phyloP scores from a whole-genome alignment of 495 filamentous ascomycete genomes.

The Collariella sp. region DNA sequence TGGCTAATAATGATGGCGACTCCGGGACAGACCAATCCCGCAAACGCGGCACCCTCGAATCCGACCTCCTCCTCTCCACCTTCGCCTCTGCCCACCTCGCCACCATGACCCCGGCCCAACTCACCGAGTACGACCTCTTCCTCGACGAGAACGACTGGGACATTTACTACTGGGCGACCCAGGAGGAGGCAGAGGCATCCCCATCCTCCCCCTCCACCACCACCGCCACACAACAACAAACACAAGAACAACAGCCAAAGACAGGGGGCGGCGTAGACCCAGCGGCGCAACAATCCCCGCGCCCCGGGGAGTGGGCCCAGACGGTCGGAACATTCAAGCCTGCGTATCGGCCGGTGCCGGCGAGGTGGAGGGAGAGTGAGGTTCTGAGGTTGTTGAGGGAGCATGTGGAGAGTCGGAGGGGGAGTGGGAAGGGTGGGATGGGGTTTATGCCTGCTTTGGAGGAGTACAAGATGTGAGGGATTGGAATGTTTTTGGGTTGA shows the following conservation, averaged over 20 bases:
- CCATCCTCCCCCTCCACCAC: conserved; percentile 21
- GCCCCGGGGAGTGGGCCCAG: conserved; percentile 85
- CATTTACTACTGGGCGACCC: conserved; percentile 99
- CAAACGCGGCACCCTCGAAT: conserved; percentile 92
- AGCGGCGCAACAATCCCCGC: conserved; percentile 11
- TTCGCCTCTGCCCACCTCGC: conserved; percentile 75
- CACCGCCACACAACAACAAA: neutral
- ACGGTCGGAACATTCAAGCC: conserved; percentile 91
- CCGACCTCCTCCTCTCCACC: conserved; percentile 90
- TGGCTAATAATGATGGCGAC: no score
- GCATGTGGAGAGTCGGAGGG: conserved; percentile 53
- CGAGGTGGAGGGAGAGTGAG: conserved; percentile 73
- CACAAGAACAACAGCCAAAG: neutral
- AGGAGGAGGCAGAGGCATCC: conserved; percentile 49
- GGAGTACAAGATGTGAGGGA: conserved; percentile 8
- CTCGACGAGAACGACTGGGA: conserved; percentile 99
- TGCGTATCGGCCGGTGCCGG: conserved; percentile 82
- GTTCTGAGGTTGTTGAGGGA: conserved; percentile 64
- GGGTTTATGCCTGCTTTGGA: conserved; percentile 41
- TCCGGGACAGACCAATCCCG: conserved; percentile 93
- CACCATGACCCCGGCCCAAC: conserved; percentile 61
- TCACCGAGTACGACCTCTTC: conserved; percentile 83
- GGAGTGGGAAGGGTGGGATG: conserved; percentile 32
- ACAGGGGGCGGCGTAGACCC: neutral
- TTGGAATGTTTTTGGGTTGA: no score